Conservation (phyloP, 208 protist genomes). For the Crithidia thermophila region DNA sequence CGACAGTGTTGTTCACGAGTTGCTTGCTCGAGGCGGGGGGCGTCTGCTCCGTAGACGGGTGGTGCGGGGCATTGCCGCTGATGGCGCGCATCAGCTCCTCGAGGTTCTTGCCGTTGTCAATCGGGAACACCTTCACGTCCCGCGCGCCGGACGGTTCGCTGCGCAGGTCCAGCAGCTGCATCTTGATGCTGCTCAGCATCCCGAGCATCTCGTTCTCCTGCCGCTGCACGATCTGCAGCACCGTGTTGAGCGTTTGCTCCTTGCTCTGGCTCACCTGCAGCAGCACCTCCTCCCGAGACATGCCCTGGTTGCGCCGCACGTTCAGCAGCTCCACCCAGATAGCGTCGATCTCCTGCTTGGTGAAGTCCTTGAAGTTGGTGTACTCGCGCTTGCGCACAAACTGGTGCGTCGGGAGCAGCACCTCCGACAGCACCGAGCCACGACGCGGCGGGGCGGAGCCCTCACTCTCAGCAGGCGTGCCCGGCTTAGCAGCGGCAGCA, state of each 20-base stretch:
- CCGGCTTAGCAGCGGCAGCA: neutral
- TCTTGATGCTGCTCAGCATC: constrained; percentile 32
- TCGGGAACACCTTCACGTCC: constrained; percentile 32
- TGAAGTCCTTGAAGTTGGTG: constrained; percentile 52
- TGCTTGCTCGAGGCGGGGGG: neutral
- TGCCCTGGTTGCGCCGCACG: constrained; percentile 36
- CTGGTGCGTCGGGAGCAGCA: constrained; percentile 49
- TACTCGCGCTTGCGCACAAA: constrained; percentile 65
- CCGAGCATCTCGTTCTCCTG: constrained; percentile 40
- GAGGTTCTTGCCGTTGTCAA: constrained; percentile 19
- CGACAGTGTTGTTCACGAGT: neutral
- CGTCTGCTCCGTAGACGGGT: neutral
- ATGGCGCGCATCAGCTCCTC: constrained; percentile 37
- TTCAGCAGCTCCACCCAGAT: constrained; percentile 71
- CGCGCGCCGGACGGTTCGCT: constrained; percentile 3
- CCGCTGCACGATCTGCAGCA: constrained; percentile 30
- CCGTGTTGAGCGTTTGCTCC: constrained; percentile 30
- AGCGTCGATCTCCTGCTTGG: constrained; percentile 61
- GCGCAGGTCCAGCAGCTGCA: constrained; percentile 21
- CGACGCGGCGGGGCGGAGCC: neutral
- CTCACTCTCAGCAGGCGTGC: neutral
- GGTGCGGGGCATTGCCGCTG: neutral
- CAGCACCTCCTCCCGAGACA: constrained; percentile 64
- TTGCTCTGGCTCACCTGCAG: constrained; percentile 39
- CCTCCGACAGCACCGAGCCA: constrained; percentile 28